Percentiles rank a stretch among this genome's conserved stretches.
Conservation (phyloP, 148 eudicot genomes). For the Rhododendron williamsianum region DNA sequence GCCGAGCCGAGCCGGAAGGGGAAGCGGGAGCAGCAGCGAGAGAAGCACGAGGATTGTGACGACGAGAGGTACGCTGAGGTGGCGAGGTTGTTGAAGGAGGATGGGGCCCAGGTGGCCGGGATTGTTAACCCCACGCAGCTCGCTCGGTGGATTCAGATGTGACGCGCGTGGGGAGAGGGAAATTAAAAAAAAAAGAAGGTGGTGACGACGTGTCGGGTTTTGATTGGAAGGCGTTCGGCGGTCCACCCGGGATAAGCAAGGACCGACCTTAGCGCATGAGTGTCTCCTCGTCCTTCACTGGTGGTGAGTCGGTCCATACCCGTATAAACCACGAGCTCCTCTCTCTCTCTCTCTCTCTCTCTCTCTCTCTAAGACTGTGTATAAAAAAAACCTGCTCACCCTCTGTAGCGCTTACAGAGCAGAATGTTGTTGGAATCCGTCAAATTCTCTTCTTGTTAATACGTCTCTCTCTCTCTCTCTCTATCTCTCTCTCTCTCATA, state of each 20-base stretch:
- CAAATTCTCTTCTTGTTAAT: not conserved
- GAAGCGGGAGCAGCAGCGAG: constrained; percentile 3
- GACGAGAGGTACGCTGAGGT: constrained; percentile 45
- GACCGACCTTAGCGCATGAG: not conserved
- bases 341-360: not conserved
- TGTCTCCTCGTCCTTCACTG: not conserved
- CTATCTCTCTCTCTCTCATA: not conserved
- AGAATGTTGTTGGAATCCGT: not conserved
- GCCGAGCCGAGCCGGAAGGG: constrained; percentile 24
- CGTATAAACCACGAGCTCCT: not conserved
- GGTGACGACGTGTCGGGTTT: not conserved
- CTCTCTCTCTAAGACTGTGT: not conserved
- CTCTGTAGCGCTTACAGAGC: not conserved
- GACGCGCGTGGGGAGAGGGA: not conserved
- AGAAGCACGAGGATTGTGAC: not conserved
- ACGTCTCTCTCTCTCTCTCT: not conserved
- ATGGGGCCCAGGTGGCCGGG: constrained; percentile 60
- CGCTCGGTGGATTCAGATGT: constrained; percentile 69
- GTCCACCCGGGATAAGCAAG: not conserved
- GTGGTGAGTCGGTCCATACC: constrained; percentile 6
- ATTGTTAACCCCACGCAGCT: constrained; percentile 69
- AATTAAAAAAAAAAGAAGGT: not conserved
- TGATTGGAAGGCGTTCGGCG: not conserved
- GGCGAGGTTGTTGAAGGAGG: constrained; percentile 42
- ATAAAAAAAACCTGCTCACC: not conserved